Evolutionary conservation across 2,329 filamentous ascomycete genomes (phyloP), one percentile per base, ranked within the genome.

Genomic region (Aureobasidium sp.): DNA sequence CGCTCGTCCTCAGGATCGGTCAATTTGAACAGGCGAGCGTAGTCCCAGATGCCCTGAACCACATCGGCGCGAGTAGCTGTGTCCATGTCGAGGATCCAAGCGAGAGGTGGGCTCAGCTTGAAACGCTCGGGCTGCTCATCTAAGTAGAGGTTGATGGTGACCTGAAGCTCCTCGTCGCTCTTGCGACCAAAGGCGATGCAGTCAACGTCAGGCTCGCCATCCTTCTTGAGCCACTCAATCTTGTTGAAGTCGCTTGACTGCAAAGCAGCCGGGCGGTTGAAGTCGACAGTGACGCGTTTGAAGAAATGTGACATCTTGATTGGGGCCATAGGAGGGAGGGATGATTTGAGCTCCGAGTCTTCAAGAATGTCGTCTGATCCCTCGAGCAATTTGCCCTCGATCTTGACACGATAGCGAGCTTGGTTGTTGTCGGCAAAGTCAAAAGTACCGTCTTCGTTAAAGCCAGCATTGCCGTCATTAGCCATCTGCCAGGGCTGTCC

Each of bases 1-100:
- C 94, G 85, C 78, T 94, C 94, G 73, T 99, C 94, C 64, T 97
- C 93, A 66, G 96, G 92, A 72, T 97, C 93, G 73, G 96, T 91
- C 51, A 99, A 79, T 20, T 87, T 87, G 80, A 90, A 89, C 24
- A 89, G 82, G 68, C 90, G 87, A 67, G 96, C 89, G 70, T 99
- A 99, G 72, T 97, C 92, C 91, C 92, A 99, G 36, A 99, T 83
- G 15, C 89, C 92, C 81, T 95, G 90, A 32, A 96, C 86, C 7
- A 92, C 88, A 65, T 94, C 92, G 43, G 91, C 88, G 34, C 92
- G 87, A 32, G 94, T 93, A 56, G 91, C 93, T 74, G 96, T 91
- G 53, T 86, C 82, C 70, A 90, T 89, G 70, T 97, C 94, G 20
- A 97, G 80, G 15, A 97, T 83, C 55, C 95, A 89, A 12, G 91